A percentile compares a stretch with the other conserved stretches of the same genome.
phyloP scores from a whole-genome alignment of 768 basidiomycete genomes.

The Phaeolepiota aurea region DNA sequence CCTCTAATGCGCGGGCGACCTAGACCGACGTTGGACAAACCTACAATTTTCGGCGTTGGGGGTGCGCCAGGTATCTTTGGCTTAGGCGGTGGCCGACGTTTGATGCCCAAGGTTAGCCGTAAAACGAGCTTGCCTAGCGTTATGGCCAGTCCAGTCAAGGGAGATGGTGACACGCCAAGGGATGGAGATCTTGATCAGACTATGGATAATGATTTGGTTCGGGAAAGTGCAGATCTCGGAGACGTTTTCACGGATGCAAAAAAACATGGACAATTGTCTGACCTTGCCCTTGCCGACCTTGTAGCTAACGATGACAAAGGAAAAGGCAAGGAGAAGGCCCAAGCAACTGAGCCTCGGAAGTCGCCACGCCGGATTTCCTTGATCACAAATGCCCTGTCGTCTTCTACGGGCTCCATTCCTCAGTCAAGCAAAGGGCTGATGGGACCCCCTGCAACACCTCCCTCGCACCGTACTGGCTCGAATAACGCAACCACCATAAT shows the following conservation, averaged over 20 bases:
- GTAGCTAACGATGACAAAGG: conserved; percentile 12
- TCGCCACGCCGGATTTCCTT: conserved; percentile 48
- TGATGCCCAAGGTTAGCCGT: conserved; percentile 31
- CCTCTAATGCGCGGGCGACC: background rate
- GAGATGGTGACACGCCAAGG: conserved; percentile 9
- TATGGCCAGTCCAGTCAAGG: conserved; percentile 42
- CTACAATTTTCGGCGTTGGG: conserved; percentile 18
- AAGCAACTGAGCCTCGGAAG: conserved; percentile 21
- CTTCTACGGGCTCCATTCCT: conserved; percentile 49
- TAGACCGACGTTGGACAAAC: conserved; percentile 6
- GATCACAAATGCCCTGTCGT: conserved; percentile 52
- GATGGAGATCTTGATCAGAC: background rate
- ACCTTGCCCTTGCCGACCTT: conserved; percentile 9
- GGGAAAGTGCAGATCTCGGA: conserved; percentile 8
- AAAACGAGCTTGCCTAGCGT: conserved; percentile 39
- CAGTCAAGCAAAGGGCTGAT: conserved; percentile 24
- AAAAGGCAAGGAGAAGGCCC: conserved; percentile 25
- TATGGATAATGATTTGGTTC: conserved; percentile 11
- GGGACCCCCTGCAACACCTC: conserved; percentile 44
- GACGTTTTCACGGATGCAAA: conserved; percentile 7
- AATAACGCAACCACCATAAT: conserved; percentile 12
- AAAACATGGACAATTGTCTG: conserved; percentile 7
- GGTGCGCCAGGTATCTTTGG: conserved; percentile 11
- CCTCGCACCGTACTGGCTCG: conserved; percentile 16
- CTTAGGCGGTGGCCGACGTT: conserved; percentile 17